Conservation (phyloP, 2,329 filamentous ascomycete genomes). For the Rutstroemia sydowiana region DNA sequence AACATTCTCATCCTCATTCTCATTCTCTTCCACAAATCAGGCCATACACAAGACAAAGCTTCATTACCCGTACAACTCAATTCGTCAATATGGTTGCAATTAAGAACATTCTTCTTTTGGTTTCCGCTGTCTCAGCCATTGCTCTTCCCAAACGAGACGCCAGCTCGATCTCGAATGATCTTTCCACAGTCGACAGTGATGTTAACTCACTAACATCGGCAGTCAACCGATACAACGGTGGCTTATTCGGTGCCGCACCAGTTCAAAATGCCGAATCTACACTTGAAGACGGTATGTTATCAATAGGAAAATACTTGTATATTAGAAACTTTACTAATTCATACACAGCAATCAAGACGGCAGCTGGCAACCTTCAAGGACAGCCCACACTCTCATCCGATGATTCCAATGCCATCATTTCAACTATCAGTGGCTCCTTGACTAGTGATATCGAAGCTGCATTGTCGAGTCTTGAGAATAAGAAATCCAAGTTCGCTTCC, state of each 20-base stretch:
- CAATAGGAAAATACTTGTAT: too few species aligned
- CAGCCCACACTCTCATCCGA: conserved; percentile 10
- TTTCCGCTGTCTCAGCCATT: conserved; percentile 11
- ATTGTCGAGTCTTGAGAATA: conserved; percentile 9
- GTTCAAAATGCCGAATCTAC: conserved; percentile 7
- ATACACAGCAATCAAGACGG: background rate
- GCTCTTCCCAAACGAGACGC: conserved; percentile 11
- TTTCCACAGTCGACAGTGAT: conserved; percentile 37
- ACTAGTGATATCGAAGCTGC: conserved; percentile 7
- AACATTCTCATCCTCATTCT: too few species aligned
- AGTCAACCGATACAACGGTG: conserved; percentile 31
- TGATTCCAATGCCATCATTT: conserved; percentile 12
- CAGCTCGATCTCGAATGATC: conserved; percentile 11
- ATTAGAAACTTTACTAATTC: background rate
- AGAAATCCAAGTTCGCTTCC: conserved; percentile 13
- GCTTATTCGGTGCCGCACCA: conserved; percentile 7
- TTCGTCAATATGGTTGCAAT: conserved; percentile 15
- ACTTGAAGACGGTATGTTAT: conserved; percentile 7
- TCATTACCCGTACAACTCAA: background rate
- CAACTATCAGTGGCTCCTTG: conserved; percentile 1
- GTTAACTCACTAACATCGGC: conserved; percentile 40
- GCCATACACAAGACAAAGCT: too few species aligned
- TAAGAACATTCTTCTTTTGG: conserved; percentile 14
- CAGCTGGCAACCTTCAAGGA: conserved; percentile 6
- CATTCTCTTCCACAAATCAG: too few species aligned